These are phyloP conservation scores for Botryotinia narcissicola DNA, from an alignment of 2,329 filamentous ascomycete species.

Conservation along the genomic window DNA sequence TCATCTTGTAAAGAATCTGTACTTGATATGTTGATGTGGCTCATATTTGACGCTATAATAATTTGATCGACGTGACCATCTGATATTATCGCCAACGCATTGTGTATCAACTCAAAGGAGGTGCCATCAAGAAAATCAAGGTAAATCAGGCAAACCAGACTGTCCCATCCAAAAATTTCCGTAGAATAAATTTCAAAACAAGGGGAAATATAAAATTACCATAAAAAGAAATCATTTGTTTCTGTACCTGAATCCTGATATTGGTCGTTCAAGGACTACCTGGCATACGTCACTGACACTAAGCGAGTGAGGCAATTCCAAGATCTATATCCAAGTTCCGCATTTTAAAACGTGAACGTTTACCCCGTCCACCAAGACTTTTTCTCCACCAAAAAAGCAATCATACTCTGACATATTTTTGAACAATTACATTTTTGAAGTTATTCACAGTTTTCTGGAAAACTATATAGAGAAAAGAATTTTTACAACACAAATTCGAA, in stretches of 20 bases:
- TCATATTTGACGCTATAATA: not conserved
- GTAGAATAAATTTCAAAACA: not conserved
- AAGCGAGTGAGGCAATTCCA: conserved; percentile 12
- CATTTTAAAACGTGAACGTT: not conserved
- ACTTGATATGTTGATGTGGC: not conserved
- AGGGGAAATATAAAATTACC: not conserved
- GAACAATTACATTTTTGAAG: not conserved
- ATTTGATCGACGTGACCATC: not conserved
- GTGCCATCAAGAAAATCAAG: not conserved
- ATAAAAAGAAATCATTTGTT: not conserved
- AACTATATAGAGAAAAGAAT: not conserved
- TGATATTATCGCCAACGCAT: not conserved
- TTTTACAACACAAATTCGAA: not conserved
- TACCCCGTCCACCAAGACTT: not conserved
- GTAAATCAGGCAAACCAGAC: not conserved
- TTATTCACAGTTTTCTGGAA: not conserved
- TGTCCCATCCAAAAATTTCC: not conserved
- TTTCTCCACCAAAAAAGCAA: not conserved
- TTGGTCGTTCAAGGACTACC: not conserved
- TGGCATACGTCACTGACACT: conserved; percentile 1
- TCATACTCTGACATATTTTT: not conserved
- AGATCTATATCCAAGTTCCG: not conserved
- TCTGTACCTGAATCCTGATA: conserved; percentile 10
- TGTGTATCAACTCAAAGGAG: not conserved
- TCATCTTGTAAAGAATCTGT: not conserved